A percentile compares a stretch with the other conserved stretches of the same genome.
Conservation (phyloP, 106 monocot species). For the Chionographis japonica region DNA sequence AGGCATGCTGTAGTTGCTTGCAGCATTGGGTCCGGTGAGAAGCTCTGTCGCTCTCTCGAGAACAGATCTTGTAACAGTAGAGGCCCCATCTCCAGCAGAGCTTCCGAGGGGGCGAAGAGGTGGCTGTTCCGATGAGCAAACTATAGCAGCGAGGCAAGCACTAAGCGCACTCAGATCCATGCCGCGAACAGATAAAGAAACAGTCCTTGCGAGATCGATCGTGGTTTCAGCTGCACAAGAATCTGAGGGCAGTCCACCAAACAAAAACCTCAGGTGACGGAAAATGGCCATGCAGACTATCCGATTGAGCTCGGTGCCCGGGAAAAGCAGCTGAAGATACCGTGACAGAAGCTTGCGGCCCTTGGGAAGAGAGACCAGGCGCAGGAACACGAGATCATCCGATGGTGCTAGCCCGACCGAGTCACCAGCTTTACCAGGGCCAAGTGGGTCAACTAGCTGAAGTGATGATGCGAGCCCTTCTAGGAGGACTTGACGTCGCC, state of each 20-base stretch:
- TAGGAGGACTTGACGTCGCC: conserved; percentile 28
- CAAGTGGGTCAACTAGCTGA: conserved; percentile 39
- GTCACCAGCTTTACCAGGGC: conserved; percentile 22
- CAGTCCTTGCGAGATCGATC: conserved; percentile 16
- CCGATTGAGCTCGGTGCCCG: conserved; percentile 25
- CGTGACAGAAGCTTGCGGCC: conserved; percentile 40
- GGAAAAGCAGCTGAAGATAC: conserved; percentile 30
- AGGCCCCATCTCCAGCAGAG: conserved; percentile 42
- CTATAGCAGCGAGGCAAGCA: conserved; percentile 40
- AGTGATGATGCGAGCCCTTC: conserved; percentile 42
- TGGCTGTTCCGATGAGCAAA: conserved; percentile 47
- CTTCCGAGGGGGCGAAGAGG: conserved; percentile 42
- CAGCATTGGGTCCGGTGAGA: conserved; percentile 14
- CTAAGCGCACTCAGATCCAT: conserved; percentile 46
- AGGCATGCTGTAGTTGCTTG: conserved; percentile 21
- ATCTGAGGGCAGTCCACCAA: conserved; percentile 34
- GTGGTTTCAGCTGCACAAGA: conserved; percentile 24
- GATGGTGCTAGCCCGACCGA: conserved; percentile 21
- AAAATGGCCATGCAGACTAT: conserved; percentile 53
- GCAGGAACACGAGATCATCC: conserved; percentile 42
- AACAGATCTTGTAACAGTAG: conserved; percentile 26
- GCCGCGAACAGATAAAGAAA: conserved; percentile 23
- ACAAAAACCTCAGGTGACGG: conserved; percentile 40
- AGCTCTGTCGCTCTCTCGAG: conserved; percentile 41
- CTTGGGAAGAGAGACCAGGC: conserved; percentile 35